A percentile compares a stretch with the other conserved stretches of the same genome.
phyloP scores from a whole-genome alignment of 345 rosid genomes.

The Bruguiera sexangula region DNA sequence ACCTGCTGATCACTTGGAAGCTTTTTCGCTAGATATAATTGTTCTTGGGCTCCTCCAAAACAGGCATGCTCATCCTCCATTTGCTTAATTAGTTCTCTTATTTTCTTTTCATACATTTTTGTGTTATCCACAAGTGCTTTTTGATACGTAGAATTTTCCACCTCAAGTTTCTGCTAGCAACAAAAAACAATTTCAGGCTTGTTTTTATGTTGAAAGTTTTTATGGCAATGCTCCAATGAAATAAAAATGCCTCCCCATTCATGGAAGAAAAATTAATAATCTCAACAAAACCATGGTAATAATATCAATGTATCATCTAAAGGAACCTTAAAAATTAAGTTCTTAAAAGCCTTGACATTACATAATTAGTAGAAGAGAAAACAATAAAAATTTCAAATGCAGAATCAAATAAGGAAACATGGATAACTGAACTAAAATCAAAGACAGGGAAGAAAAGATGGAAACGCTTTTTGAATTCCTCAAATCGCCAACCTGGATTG shows the following conservation, averaged over 20 bases:
- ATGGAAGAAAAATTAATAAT: conserved; percentile 4
- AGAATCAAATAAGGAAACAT: neutral
- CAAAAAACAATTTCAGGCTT: conserved; percentile 13
- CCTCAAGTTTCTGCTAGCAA: conserved; percentile 54
- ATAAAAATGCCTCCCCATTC: neutral
- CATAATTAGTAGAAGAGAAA: neutral
- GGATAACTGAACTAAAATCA: neutral
- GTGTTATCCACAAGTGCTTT: conserved; percentile 69
- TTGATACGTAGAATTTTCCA: conserved; percentile 50
- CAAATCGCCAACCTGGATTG: conserved; percentile 50
- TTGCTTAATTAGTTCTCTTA: conserved; percentile 53
- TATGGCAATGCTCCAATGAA: neutral
- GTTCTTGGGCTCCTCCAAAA: conserved; percentile 47
- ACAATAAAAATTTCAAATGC: neutral
- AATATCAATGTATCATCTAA: neutral
- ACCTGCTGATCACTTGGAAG: conserved; percentile 65
- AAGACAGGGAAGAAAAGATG: neutral
- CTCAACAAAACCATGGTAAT: neutral
- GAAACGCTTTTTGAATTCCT: neutral
- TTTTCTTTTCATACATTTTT: conserved; percentile 62
- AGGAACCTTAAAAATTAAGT: too few relatives aligned
- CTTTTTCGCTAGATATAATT: conserved; percentile 41
- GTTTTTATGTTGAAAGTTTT: conserved; percentile 6
- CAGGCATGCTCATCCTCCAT: conserved; percentile 48
- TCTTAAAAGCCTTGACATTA: too few relatives aligned